Conservation (phyloP, 1,284 basidiomycete genomes). For the Hymenochaete sp. region DNA sequence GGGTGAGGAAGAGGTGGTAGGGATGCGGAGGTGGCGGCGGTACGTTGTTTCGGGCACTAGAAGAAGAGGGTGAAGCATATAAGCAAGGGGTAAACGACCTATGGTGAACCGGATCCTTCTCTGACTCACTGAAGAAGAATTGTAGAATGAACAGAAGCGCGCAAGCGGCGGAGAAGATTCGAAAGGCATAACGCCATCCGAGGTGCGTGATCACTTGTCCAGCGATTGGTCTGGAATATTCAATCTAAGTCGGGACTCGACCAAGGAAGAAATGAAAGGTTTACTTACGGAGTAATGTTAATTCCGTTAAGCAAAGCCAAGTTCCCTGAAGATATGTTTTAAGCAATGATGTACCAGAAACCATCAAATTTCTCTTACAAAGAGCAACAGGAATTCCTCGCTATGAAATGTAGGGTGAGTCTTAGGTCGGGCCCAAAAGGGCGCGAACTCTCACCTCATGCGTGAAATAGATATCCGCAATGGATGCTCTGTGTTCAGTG, state of each 20-base stretch:
- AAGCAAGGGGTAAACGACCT: neutral
- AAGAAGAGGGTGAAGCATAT: neutral
- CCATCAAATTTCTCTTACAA: slow-evolving; percentile 12
- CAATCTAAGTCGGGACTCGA: neutral
- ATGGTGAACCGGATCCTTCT: neutral
- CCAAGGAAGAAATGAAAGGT: neutral
- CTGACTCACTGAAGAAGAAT: slow-evolving; percentile 16
- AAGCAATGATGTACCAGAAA: neutral
- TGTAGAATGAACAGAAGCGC: slow-evolving; percentile 18
- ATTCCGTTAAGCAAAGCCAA: slow-evolving; percentile 21
- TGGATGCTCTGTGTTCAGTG: slow-evolving; percentile 12
- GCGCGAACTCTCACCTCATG: slow-evolving; percentile 18
- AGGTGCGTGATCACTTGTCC: slow-evolving; percentile 20
- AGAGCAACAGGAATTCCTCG: slow-evolving; percentile 18
- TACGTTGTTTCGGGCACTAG: slow-evolving; percentile 19
- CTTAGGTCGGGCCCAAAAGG: too few relatives aligned
- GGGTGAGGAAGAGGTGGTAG: too few relatives aligned
- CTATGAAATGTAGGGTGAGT: too few relatives aligned
- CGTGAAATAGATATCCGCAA: slow-evolving; percentile 22
- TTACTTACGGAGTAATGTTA: slow-evolving; percentile 21
- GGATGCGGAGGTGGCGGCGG: too few relatives aligned
- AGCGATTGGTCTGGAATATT: slow-evolving; percentile 19
- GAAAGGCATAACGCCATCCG: slow-evolving; percentile 21
- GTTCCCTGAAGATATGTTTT: slow-evolving; percentile 17
- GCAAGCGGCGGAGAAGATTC: slow-evolving; percentile 20